Evolutionary conservation across 768 basidiomycete species (phyloP).

Genomic region (Mycena haematopus): DNA sequence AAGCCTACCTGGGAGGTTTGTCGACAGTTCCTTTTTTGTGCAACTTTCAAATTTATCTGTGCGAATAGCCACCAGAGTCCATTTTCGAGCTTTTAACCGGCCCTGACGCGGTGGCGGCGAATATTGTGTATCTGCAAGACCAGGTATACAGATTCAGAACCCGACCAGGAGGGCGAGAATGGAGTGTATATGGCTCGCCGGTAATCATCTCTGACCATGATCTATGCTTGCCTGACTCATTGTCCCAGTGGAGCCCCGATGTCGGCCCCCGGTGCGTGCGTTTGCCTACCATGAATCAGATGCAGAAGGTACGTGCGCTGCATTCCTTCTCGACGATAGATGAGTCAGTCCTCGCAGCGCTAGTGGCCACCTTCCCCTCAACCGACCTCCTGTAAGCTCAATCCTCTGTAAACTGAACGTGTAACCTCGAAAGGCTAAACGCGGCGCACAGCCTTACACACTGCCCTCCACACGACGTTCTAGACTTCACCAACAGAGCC

Average conservation of each 20-base stretch:
- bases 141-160: conserved; percentile 47
- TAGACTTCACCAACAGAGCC: conserved; percentile 36
- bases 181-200: conserved; percentile 74
- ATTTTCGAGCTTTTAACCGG: conserved; percentile 45
- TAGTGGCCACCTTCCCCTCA: conserved; percentile 33
- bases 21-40: neutral
- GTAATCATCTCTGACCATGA: conserved; percentile 41
- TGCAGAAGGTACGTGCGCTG: neutral
- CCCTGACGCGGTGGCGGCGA: conserved; percentile 40
- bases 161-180: conserved; percentile 47
- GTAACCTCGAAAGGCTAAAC: neutral
- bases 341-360: neutral
- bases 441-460: conserved; percentile 54
- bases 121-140: conserved; percentile 65
- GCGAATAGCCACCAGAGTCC: conserved; percentile 18
- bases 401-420: neutral
- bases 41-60: conserved; percentile 10
- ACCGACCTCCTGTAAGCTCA: conserved; percentile 51
- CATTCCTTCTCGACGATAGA: neutral
- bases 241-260: conserved; percentile 51
- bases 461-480: conserved; percentile 46
- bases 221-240: neutral
- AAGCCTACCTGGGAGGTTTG: neutral
- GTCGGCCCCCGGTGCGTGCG: conserved; percentile 40
- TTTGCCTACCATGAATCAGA: neutral